Evolutionary conservation across 1,284 basidiomycete species (phyloP).

Genomic region (Pseudomicrostroma phylloplanum): DNA sequence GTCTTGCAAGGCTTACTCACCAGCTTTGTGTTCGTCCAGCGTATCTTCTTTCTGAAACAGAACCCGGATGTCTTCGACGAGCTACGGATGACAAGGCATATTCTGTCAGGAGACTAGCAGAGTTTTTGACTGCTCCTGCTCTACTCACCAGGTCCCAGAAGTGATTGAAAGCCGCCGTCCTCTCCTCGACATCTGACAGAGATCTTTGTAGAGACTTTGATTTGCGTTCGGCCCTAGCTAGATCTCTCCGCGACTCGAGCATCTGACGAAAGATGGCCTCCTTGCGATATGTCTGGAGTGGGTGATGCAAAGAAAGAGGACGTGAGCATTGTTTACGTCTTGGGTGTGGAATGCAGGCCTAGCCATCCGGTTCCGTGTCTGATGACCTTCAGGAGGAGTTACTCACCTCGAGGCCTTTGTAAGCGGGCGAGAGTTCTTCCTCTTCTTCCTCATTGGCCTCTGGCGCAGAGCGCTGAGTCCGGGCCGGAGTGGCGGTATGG

Average conservation of each 20-base stretch:
- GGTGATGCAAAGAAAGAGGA: slow-evolving; percentile 11
- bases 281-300: slow-evolving; percentile 36
- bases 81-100: neutral
- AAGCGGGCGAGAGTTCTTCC: slow-evolving; percentile 24
- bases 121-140: neutral
- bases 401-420: slow-evolving; percentile 27
- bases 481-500: neutral
- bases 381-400: neutral
- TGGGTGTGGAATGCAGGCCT: slow-evolving; percentile 5
- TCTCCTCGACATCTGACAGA: slow-evolving; percentile 19
- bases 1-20: slow-evolving; percentile 9
- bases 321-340: neutral
- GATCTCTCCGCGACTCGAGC: slow-evolving; percentile 31
- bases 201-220: slow-evolving; percentile 14
- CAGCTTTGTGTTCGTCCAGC: slow-evolving; percentile 9
- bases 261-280: slow-evolving; percentile 45
- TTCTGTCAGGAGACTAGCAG: neutral
- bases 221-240: slow-evolving; percentile 21
- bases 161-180: slow-evolving; percentile 19
- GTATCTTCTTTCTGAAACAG: slow-evolving; percentile 12
- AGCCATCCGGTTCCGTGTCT: slow-evolving; percentile 9
- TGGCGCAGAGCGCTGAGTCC: neutral
- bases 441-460: slow-evolving; percentile 18
- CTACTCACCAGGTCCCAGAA: slow-evolving; percentile 24
- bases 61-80: slow-evolving; percentile 17